Conservation (phyloP, 257 asterid genomes). For the Nicotiana knightiana region DNA sequence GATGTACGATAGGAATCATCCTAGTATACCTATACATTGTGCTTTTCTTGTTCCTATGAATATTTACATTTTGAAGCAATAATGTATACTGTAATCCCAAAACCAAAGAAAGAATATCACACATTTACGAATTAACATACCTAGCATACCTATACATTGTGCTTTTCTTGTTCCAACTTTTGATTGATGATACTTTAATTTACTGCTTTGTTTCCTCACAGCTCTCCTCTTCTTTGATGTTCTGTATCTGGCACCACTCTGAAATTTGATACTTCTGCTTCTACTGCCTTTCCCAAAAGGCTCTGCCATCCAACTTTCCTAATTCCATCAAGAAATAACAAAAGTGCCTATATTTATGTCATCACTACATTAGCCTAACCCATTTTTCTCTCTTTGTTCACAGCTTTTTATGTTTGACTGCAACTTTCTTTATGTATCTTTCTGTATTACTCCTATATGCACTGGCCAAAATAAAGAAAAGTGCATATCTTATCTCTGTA, state of each 20-base stretch:
- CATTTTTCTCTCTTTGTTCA: slow-evolving; percentile 28
- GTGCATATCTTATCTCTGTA: slow-evolving; percentile 7
- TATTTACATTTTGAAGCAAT: no score
- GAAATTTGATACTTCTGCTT: slow-evolving; percentile 24
- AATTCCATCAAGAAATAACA: slow-evolving; percentile 30
- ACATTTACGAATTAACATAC: not conserved
- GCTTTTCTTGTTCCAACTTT: slow-evolving; percentile 64
- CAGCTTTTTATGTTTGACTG: slow-evolving; percentile 33
- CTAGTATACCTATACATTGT: no score
- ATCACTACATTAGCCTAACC: slow-evolving; percentile 51
- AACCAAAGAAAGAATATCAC: not conserved
- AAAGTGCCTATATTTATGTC: slow-evolving; percentile 16
- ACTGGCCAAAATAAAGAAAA: slow-evolving; percentile 16
- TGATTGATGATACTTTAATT: slow-evolving; percentile 17
- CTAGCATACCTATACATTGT: not conserved
- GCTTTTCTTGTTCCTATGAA: no score
- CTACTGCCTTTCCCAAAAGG: slow-evolving; percentile 10
- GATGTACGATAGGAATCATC: no score
- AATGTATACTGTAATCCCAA: not conserved
- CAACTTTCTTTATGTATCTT: not conserved
- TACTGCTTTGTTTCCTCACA: slow-evolving; percentile 6
- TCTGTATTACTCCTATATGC: no score
- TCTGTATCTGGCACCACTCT: slow-evolving; percentile 19
- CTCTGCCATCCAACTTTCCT: slow-evolving; percentile 44
- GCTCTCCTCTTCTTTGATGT: slow-evolving; percentile 5